Evolutionary conservation across 2,329 filamentous ascomycete species (phyloP), one percentile per base, ranked within the genome.

Genomic region (Fusarium paranaense): DNA sequence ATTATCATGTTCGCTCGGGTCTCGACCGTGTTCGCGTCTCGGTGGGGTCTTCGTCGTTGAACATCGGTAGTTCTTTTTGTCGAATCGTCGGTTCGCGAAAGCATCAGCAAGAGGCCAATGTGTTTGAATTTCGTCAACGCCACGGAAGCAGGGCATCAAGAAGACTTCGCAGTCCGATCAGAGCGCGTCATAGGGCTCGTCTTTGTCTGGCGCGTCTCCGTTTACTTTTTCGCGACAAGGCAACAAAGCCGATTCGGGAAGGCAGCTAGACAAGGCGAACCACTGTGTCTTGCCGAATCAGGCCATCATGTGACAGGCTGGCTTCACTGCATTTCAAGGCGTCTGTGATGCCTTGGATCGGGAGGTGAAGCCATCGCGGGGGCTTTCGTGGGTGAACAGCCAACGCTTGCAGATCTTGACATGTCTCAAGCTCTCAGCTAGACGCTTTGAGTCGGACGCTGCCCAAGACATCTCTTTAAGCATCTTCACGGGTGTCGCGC

Each of bases 51-150:
- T 38, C 54, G 22, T 35, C 54, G 32, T 33, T 37, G 54, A 25
- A 18, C 22, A 37, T 57, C 25, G 47, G 18, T 0, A 25, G 47
- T 52, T 59, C 33, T 18, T 38, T 35, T 27, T 18, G 11, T 35
- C 4, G 13, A 37, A 38, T 42, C 16, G 9, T 45, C 32, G n/a
- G 13, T 60, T 32, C 18, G 16, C 10, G 22, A 9, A 20, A 38
- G 22, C 18, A 40, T 27, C 35, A 6, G 9, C 22, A 59, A 30
- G 56, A 38, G 6, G 18, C 13, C 5, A 40, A n/a, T 40, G 6
- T 59, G 18, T 59, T 59, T 59, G 56, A 59, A 59, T 38, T 59
- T 63, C 47, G 30, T 54, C 45, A 32, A 52, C 61, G 18, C 61
- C 47, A 63, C 33, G 30, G 16, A 40, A 27, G 18, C 9, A 40